phyloP scores from a whole-genome alignment of 257 asterid species.

The Jaltomata sinuosa region DNA sequence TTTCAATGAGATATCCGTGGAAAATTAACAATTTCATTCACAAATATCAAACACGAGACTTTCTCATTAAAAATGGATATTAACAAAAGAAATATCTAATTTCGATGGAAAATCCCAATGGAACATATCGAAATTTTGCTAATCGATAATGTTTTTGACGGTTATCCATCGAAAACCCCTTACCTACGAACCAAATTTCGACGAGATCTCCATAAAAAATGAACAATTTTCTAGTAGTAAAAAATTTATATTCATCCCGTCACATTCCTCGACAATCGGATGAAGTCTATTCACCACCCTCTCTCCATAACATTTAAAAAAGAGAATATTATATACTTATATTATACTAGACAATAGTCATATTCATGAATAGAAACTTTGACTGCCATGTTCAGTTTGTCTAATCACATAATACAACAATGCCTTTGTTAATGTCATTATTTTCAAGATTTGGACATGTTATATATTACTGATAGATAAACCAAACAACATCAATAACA shows the following conservation, averaged over 20 bases:
- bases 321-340: not conserved
- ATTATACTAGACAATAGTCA: not conserved
- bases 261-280: not conserved
- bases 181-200: not conserved
- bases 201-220: accelerated
- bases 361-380: not conserved
- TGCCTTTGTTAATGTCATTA: not conserved
- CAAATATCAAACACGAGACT: too few species aligned
- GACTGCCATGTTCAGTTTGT: not conserved
- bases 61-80: too few species aligned
- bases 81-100: too few species aligned
- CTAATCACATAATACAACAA: not conserved
- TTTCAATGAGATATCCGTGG: too few species aligned
- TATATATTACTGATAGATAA: not conserved
- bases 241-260: accelerated
- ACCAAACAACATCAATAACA: too few species aligned
- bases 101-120: too few species aligned
- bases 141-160: not conserved
- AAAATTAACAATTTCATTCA: too few species aligned
- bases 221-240: not conserved
- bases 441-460: not conserved
- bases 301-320: not conserved
- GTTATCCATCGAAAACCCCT: not conserved
- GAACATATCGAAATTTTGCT: too few species aligned
- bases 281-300: not conserved